These are phyloP conservation scores for Ceratobasidium sp. DNA, from an alignment of 1,284 basidiomycete species.

Conservation along the genomic window DNA sequence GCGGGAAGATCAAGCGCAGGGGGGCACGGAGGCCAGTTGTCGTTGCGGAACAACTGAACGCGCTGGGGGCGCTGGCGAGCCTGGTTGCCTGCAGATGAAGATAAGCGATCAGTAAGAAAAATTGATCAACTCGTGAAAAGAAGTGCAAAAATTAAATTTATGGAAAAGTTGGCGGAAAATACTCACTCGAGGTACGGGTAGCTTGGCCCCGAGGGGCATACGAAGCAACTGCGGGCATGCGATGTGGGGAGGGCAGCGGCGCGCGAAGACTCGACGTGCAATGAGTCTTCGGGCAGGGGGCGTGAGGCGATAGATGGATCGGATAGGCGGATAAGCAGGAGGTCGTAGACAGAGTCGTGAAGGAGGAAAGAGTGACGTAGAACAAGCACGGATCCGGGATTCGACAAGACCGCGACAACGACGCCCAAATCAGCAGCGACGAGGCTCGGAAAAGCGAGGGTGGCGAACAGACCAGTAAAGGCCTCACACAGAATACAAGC, in stretches of 20 bases:
- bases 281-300: conserved; percentile 35
- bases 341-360: conserved; percentile 21
- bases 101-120: conserved; percentile 7
- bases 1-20: conserved; percentile 23
- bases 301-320: neutral
- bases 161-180: too few species aligned
- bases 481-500: conserved; percentile 13
- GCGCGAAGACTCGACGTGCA: conserved; percentile 34
- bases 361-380: conserved; percentile 15
- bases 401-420: neutral
- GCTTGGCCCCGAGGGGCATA: conserved; percentile 23
- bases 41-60: conserved; percentile 33
- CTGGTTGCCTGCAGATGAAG: conserved; percentile 33
- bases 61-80: conserved; percentile 33
- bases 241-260: neutral
- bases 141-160: too few species aligned
- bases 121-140: too few species aligned
- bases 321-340: neutral
- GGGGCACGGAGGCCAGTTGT: conserved; percentile 38
- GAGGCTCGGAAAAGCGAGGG: too few species aligned
- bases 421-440: conserved; percentile 1
- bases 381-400: conserved; percentile 2
- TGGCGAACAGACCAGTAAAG: conserved; percentile 27
- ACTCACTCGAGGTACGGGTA: conserved; percentile 10
- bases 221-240: conserved; percentile 27